phyloP scores from a whole-genome alignment of 2,329 filamentous ascomycete species.

The Emericellopsis atlantica region DNA sequence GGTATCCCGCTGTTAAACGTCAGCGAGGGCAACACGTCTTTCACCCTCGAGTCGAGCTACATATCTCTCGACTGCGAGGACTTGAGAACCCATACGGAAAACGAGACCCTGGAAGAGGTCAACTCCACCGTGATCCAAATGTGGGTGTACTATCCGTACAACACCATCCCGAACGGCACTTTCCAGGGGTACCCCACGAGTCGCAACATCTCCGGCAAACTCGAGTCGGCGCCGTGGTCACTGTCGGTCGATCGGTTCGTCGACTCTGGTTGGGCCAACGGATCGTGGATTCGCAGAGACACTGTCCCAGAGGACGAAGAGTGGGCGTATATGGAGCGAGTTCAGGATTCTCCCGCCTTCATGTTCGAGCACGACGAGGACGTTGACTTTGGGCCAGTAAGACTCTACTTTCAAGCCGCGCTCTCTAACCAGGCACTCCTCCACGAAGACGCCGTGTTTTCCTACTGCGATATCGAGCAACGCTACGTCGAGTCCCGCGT shows the following conservation, averaged over 20 bases:
- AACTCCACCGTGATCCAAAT: no score
- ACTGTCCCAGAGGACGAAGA: neutral
- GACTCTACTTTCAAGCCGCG: neutral
- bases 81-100: neutral
- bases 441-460: neutral
- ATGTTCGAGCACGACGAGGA: neutral
- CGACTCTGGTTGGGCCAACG: neutral
- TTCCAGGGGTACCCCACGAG: no score
- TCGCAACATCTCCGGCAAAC: no score
- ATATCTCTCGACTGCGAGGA: neutral
- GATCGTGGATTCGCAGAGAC: constrained; percentile 3
- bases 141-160: no score
- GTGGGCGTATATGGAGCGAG: neutral
- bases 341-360: neutral
- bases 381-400: neutral
- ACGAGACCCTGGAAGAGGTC: no score
- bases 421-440: neutral
- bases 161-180: no score
- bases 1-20: constrained; percentile 1
- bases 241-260: constrained; percentile 2
- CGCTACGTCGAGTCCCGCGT: neutral
- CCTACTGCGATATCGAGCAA: neutral
- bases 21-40: constrained; percentile 2
- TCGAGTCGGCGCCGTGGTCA: neutral
- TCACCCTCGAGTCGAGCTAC: constrained; percentile 1